A percentile compares a stretch with the other conserved stretches of the same genome.
phyloP scores from a whole-genome alignment of 768 basidiomycete species.

The Boletus subcaerulescens region DNA sequence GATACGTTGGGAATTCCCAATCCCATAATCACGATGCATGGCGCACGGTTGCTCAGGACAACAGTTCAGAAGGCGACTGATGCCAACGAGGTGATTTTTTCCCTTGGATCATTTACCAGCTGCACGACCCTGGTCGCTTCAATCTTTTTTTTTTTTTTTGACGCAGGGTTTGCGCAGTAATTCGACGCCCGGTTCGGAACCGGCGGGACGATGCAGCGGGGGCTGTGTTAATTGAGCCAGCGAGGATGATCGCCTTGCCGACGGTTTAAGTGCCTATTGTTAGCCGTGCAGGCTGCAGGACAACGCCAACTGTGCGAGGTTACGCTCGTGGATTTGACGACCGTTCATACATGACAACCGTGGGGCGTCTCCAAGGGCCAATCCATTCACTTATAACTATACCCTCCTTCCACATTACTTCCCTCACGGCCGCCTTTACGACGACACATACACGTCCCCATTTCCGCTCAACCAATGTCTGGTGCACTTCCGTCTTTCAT shows the following conservation, averaged over 20 bases:
- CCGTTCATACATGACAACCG: constrained; percentile 35
- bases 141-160: not conserved
- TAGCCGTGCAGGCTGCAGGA: constrained; percentile 29
- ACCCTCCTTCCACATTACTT: constrained; percentile 12
- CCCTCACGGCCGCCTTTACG: constrained; percentile 16
- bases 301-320: constrained; percentile 24
- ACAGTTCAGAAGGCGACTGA: not conserved
- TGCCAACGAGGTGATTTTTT: not conserved
- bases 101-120: not conserved
- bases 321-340: constrained; percentile 30
- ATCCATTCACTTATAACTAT: constrained; percentile 28
- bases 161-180: not conserved
- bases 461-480: constrained; percentile 49
- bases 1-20: constrained; percentile 12
- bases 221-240: constrained; percentile 19
- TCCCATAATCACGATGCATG: constrained; percentile 12
- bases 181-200: constrained; percentile 15
- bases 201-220: constrained; percentile 6
- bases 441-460: constrained; percentile 22
- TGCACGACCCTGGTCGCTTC: not conserved
- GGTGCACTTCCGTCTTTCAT: constrained; percentile 78
- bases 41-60: constrained; percentile 9
- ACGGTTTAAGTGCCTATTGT: constrained; percentile 49
- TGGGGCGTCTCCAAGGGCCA: constrained; percentile 35
- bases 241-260: constrained; percentile 56